Evolutionary conservation across 2,329 filamentous ascomycete species (phyloP).

Genomic region (Harringtonia lauricola): DNA sequence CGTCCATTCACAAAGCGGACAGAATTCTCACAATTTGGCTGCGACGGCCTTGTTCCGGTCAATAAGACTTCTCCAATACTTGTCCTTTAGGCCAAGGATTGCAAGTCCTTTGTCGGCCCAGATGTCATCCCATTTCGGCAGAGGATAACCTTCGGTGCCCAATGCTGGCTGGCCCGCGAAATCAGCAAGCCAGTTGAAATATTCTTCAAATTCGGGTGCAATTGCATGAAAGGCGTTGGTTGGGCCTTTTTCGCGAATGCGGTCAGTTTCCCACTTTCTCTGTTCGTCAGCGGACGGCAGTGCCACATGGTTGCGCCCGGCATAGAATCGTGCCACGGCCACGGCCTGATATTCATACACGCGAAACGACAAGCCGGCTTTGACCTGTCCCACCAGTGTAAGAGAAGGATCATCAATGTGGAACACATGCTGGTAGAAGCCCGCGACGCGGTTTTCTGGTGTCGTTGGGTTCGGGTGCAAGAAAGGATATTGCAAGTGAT

Average conservation of each 20-base stretch:
- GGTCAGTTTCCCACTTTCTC: constrained; percentile 18
- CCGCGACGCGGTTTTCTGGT: constrained; percentile 12
- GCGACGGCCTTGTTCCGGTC: too few relatives aligned
- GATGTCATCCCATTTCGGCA: not conserved
- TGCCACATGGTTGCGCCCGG: constrained; percentile 16
- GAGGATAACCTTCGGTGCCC: constrained; percentile 1
- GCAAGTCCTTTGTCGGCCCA: too few relatives aligned
- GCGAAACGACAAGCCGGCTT: constrained; percentile 24
- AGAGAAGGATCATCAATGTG: constrained; percentile 23
- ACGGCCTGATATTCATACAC: constrained; percentile 27
- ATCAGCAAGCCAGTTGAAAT: constrained; percentile 6
- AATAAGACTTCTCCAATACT: too few relatives aligned
- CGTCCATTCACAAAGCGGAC: too few relatives aligned
- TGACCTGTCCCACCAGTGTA: constrained; percentile 23
- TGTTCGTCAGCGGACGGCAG: constrained; percentile 19
- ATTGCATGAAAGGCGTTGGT: constrained; percentile 4
- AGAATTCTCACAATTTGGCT: too few relatives aligned
- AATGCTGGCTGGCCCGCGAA: constrained; percentile 4
- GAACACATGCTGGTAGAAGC: constrained; percentile 25
- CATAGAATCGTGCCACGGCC: constrained; percentile 21
- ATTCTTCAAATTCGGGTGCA: constrained; percentile 1
- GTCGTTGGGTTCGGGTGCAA: constrained; percentile 3
- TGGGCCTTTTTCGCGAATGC: not conserved
- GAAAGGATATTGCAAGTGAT: constrained; percentile 46
- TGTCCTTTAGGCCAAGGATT: too few relatives aligned